These are phyloP conservation scores for Hypoxylon fragiforme DNA, from an alignment of 495 filamentous ascomycete genomes.

Conservation along the genomic window DNA sequence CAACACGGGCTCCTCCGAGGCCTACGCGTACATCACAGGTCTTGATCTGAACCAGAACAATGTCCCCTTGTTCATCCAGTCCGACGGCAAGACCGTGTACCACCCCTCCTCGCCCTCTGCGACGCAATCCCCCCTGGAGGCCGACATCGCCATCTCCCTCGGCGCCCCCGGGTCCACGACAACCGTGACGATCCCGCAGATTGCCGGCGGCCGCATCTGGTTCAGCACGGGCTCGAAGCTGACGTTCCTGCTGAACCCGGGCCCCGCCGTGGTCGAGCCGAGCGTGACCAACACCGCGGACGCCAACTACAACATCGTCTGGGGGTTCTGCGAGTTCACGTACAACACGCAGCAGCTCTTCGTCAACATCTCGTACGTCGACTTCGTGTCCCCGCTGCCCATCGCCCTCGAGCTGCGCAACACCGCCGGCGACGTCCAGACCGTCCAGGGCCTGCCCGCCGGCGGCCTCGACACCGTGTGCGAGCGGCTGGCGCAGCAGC, in stretches of 20 bases:
- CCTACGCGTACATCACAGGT: slow-evolving; percentile 74
- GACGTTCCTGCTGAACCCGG: slow-evolving; percentile 71
- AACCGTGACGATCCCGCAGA: slow-evolving; percentile 65
- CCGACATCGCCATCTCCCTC: slow-evolving; percentile 64
- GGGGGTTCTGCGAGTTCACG: slow-evolving; percentile 77
- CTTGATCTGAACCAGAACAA: slow-evolving; percentile 63
- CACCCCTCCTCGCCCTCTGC: slow-evolving; percentile 36
- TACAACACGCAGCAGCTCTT: slow-evolving; percentile 68
- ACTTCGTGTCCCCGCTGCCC: slow-evolving; percentile 67
- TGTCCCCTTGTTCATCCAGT: slow-evolving; percentile 61
- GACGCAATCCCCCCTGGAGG: slow-evolving; percentile 44
- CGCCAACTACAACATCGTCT: slow-evolving; percentile 64
- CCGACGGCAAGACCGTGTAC: slow-evolving; percentile 53
- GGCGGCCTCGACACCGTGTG: slow-evolving; percentile 61
- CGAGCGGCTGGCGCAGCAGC: slow-evolving; percentile 56
- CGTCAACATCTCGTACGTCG: slow-evolving; percentile 75
- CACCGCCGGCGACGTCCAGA: slow-evolving; percentile 53
- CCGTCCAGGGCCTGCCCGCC: slow-evolving; percentile 61
- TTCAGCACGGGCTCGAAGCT: slow-evolving; percentile 62
- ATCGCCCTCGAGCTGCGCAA: slow-evolving; percentile 64
- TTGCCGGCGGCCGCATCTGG: slow-evolving; percentile 72
- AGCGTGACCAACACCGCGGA: slow-evolving; percentile 67
- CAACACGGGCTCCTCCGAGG: slow-evolving; percentile 59
- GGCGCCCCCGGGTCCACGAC: slow-evolving; percentile 61
- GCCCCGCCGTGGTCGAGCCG: slow-evolving; percentile 70